Evolutionary conservation across 2,329 filamentous ascomycete species (phyloP).

Genomic region (Colletotrichum sidae): DNA sequence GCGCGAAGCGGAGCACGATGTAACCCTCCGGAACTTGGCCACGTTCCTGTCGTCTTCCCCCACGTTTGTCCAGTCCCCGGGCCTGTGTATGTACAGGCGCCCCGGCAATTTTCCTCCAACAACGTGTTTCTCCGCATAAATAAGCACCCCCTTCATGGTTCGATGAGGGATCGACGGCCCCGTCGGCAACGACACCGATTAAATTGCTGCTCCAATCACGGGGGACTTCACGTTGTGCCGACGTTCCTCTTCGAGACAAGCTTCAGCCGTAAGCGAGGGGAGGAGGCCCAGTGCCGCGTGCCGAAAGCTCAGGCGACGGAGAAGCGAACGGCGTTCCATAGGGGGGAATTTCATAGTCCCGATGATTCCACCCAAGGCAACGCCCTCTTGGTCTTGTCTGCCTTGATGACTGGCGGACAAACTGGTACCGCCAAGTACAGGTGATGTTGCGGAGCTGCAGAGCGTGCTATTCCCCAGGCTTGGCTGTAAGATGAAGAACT

Average conservation of each 20-base stretch:
- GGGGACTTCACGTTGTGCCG: neutral
- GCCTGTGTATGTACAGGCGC: neutral
- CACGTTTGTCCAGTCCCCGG: neutral
- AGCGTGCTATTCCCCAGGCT: neutral
- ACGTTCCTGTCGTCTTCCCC: conserved; percentile 3
- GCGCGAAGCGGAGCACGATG: conserved; percentile 7
- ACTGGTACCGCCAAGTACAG: conserved; percentile 1
- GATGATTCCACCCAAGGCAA: conserved; percentile 3
- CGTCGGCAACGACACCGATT: conserved; percentile 4
- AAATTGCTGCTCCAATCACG: conserved; percentile 28
- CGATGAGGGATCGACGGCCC: conserved; percentile 8
- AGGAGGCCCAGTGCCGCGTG: neutral
- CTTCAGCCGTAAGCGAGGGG: conserved; percentile 1
- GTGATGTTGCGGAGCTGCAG: neutral
- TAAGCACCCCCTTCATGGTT: neutral
- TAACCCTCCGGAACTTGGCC: conserved; percentile 8
- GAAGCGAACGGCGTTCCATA: conserved; percentile 2
- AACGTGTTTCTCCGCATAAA: conserved; percentile 24
- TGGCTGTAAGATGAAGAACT: neutral
- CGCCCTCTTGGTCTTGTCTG: rapidly evolving
- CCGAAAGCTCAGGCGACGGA: conserved; percentile 1
- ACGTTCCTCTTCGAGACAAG: neutral
- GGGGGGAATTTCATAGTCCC: conserved; percentile 10
- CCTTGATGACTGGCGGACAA: neutral
- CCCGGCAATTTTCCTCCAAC: conserved; percentile 32